phyloP scores from a whole-genome alignment of 306 rosid species.

The Fragaria iinumae region DNA sequence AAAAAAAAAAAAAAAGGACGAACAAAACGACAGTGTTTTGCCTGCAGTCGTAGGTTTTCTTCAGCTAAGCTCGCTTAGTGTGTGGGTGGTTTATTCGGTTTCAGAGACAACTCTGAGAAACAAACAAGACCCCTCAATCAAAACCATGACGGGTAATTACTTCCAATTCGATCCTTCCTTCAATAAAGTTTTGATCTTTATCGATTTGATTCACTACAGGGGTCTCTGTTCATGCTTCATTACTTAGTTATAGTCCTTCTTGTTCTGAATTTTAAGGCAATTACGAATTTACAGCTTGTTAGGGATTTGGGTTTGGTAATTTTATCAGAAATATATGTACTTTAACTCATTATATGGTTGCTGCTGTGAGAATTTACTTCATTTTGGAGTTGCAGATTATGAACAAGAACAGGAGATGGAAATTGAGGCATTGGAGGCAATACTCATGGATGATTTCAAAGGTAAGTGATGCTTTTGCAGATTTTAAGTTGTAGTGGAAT shows the following conservation, averaged over 20 bases:
- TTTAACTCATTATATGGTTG: neutral
- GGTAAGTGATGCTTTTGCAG: slow-evolving; percentile 40
- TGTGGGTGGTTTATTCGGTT: slow-evolving; percentile 3
- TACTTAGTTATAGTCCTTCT: neutral
- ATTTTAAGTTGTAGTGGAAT: neutral
- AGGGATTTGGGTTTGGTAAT: neutral
- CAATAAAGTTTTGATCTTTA: neutral
- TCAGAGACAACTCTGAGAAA: slow-evolving; percentile 13
- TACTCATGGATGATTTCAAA: slow-evolving; percentile 94
- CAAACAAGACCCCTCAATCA: slow-evolving; percentile 10
- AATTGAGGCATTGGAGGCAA: slow-evolving; percentile 96
- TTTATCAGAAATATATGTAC: neutral
- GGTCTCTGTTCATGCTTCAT: neutral
- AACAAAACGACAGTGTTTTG: neutral
- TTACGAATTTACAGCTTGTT: neutral
- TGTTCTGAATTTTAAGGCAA: neutral
- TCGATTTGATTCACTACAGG: neutral
- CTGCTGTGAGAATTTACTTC: neutral
- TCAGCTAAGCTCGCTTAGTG: neutral
- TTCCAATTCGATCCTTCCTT: neutral
- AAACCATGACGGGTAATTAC: slow-evolving; percentile 63
- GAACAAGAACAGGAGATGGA: slow-evolving; percentile 94
- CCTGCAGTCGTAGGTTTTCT: neutral
- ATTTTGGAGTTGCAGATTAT: slow-evolving; percentile 43
- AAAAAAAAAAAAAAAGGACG: neutral